A percentile compares a stretch with the other conserved stretches of the same genome.
phyloP scores from a whole-genome alignment of 768 basidiomycete genomes.

The Dacryopinax primogenitus region DNA sequence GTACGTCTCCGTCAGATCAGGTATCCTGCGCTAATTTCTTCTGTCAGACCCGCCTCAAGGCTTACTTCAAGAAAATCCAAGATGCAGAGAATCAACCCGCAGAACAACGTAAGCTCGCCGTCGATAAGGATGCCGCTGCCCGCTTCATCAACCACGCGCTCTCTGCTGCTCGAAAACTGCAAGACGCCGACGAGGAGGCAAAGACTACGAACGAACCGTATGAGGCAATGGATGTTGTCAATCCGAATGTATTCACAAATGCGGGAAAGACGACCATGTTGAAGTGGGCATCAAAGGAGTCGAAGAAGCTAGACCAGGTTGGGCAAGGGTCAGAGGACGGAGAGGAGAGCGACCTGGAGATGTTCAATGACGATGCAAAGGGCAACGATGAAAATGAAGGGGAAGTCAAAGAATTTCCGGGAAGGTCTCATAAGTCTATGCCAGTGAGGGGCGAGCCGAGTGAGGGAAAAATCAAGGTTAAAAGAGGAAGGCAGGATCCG shows the following conservation, averaged over 20 bases:
- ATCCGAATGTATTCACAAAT: background rate
- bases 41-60: conserved; percentile 48
- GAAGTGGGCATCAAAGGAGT: background rate
- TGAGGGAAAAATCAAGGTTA: conserved; percentile 33
- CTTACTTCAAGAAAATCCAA: conserved; percentile 74
- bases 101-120: conserved; percentile 29
- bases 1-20: conserved; percentile 27
- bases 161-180: background rate
- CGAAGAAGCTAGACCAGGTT: conserved; percentile 8
- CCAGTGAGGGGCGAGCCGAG: background rate
- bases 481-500: conserved; percentile 44
- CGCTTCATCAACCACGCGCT: conserved; percentile 56
- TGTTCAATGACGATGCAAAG: background rate
- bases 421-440: background rate
- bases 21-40: conserved; percentile 20
- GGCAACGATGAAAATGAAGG: background rate
- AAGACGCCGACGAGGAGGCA: conserved; percentile 11
- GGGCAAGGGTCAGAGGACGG: background rate
- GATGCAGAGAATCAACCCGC: conserved; percentile 51
- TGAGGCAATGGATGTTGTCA: background rate
- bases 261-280: conserved; percentile 11
- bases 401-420: background rate
- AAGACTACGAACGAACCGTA: background rate
- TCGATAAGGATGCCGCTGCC: conserved; percentile 67
- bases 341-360: conserved; percentile 1